These are phyloP conservation scores for Nectriaceae sp. DNA, from an alignment of 2,329 filamentous ascomycete species.

Conservation along the genomic window DNA sequence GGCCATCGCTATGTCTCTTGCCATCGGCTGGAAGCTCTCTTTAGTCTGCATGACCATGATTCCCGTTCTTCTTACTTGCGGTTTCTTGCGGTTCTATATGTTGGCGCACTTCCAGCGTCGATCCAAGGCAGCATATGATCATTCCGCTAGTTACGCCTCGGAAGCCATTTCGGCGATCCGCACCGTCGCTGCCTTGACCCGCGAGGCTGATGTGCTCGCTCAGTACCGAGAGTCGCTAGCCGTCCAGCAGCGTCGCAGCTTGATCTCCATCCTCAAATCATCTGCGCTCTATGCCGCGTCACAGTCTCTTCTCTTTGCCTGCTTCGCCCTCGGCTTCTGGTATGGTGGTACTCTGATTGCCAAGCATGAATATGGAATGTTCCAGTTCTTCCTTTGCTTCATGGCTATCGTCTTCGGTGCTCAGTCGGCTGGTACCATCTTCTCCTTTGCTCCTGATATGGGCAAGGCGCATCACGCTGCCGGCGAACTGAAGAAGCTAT, in stretches of 20 bases:
- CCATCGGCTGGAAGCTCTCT: slow-evolving; percentile 84
- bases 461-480: slow-evolving; percentile 88
- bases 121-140: slow-evolving; percentile 77
- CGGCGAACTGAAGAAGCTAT: slow-evolving; percentile 75
- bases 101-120: slow-evolving; percentile 77
- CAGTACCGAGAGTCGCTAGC: slow-evolving; percentile 71
- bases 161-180: slow-evolving; percentile 94
- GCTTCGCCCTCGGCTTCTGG: slow-evolving; percentile 89
- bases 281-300: slow-evolving; percentile 80
- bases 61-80: slow-evolving; percentile 74
- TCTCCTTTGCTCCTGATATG: slow-evolving; percentile 90
- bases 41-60: slow-evolving; percentile 80
- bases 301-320: slow-evolving; percentile 81
- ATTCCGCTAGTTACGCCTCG: slow-evolving; percentile 83
- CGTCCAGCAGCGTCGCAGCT: slow-evolving; percentile 64
- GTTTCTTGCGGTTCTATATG: slow-evolving; percentile 88
- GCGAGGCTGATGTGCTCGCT: slow-evolving; percentile 77
- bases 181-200: slow-evolving; percentile 87
- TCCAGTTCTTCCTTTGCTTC: slow-evolving; percentile 93
- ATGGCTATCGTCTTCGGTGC: slow-evolving; percentile 86
- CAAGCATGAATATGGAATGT: slow-evolving; percentile 69
- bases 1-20: slow-evolving; percentile 69
- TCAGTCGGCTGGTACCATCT: slow-evolving; percentile 87
- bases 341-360: slow-evolving; percentile 81
- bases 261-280: slow-evolving; percentile 75